Evolutionary conservation across 352 stramenopile genomes (phyloP).

Genomic region (Globisporangium camurandrum): DNA sequence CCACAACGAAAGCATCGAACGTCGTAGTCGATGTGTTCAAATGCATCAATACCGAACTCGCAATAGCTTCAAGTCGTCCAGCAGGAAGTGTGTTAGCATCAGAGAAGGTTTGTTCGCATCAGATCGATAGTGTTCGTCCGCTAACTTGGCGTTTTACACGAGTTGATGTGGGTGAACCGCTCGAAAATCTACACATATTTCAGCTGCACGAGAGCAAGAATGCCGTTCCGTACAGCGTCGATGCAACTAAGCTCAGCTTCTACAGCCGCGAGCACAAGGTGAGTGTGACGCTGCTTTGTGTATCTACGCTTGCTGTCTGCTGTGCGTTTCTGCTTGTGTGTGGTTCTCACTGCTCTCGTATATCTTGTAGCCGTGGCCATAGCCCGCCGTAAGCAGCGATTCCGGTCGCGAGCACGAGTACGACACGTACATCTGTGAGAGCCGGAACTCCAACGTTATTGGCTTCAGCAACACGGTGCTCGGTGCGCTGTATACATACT

Average conservation of each 20-base stretch:
- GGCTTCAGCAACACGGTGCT: conserved; percentile 46
- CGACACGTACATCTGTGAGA: conserved; percentile 61
- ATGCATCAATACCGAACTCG: too few relatives aligned
- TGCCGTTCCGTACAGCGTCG: conserved; percentile 58
- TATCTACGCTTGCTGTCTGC: not conserved
- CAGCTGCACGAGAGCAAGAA: conserved; percentile 62
- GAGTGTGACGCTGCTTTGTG: not conserved
- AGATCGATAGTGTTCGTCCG: too few relatives aligned
- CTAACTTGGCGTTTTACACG: too few relatives aligned
- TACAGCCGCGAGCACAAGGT: conserved; percentile 27
- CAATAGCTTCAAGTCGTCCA: too few relatives aligned
- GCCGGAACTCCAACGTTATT: conserved; percentile 67
- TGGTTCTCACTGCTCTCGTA: not conserved
- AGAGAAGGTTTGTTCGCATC: too few relatives aligned
- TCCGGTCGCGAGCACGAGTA: conserved; percentile 71
- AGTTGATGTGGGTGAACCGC: too few relatives aligned
- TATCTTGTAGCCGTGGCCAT: not conserved
- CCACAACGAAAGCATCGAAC: too few relatives aligned
- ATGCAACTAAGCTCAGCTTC: conserved; percentile 57
- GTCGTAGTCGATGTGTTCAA: too few relatives aligned
- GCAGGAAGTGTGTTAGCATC: too few relatives aligned
- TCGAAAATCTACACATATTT: too few relatives aligned
- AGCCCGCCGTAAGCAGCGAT: conserved; percentile 44
- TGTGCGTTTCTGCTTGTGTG: not conserved
- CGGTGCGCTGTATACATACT: conserved; percentile 16